phyloP scores from a whole-genome alignment of 257 asterid genomes.

The Leonotis leonurus region DNA sequence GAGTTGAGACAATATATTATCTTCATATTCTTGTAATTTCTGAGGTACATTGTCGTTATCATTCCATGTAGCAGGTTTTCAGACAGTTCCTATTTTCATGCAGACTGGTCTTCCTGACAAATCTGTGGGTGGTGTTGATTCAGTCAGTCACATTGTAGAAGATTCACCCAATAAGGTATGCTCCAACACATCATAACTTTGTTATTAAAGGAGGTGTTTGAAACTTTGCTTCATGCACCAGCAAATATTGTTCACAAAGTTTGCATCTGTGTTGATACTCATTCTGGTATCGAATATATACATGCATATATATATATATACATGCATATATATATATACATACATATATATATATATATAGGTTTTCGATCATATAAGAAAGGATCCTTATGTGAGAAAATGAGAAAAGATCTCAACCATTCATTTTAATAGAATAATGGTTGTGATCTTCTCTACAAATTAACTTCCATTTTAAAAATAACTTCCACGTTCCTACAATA shows the following conservation, averaged over 20 bases:
- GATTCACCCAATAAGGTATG: constrained; percentile 86
- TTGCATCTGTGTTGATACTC: neutral
- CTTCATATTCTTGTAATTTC: constrained; percentile 41
- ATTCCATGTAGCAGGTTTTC: constrained; percentile 99
- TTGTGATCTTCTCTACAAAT: too few relatives aligned
- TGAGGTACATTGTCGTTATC: constrained; percentile 89
- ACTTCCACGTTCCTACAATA: too few relatives aligned
- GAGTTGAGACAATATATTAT: too few relatives aligned
- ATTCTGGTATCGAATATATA: constrained; percentile 2
- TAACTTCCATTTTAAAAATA: too few relatives aligned
- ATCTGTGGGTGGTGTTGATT: constrained; percentile 41
- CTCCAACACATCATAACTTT: constrained; percentile 22
- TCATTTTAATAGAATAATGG: too few relatives aligned
- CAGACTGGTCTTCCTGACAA: constrained; percentile 91
- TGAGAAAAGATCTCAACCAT: too few relatives aligned
- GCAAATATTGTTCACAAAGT: neutral
- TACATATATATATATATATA: too few relatives aligned
- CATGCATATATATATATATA: neutral
- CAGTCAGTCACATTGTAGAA: constrained; percentile 46
- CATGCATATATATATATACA: too few relatives aligned
- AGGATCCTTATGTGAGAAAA: too few relatives aligned
- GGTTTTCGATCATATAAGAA: too few relatives aligned
- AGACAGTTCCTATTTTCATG: constrained; percentile 99
- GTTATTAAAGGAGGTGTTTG: neutral
- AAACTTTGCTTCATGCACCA: neutral